Evolutionary conservation across 179 eudicot genomes (phyloP).

Genomic region (Spergularia azorica): DNA sequence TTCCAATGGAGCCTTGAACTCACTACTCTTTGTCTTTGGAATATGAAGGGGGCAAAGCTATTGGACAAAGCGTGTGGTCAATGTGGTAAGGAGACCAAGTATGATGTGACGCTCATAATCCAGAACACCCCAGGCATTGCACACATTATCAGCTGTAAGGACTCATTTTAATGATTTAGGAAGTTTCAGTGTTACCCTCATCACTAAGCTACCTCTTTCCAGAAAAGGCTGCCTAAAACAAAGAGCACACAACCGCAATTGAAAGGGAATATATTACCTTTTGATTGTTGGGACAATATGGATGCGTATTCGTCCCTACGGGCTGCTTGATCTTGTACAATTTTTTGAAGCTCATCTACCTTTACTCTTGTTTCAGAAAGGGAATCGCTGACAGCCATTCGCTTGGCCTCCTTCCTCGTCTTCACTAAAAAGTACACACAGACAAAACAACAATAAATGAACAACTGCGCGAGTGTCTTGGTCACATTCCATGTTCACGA

Average conservation of each 20-base stretch:
- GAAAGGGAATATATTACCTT: constrained; percentile 42
- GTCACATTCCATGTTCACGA: neutral
- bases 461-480: neutral
- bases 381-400: constrained; percentile 61
- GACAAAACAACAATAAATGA: constrained; percentile 10
- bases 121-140: no score
- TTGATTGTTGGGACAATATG: constrained; percentile 60
- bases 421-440: constrained; percentile 50
- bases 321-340: constrained; percentile 57
- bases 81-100: no score
- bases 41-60: neutral
- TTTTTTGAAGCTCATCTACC: constrained; percentile 61
- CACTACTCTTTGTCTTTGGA: no score
- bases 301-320: constrained; percentile 63
- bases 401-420: constrained; percentile 79
- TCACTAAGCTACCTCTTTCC: neutral
- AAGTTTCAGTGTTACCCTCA: neutral
- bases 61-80: neutral
- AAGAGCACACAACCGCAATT: neutral
- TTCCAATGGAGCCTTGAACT: no score
- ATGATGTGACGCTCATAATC: no score
- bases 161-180: neutral
- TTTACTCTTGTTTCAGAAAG: constrained; percentile 57
- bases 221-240: neutral
- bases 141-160: no score